Percentiles rank a stretch among this genome's conserved stretches.
Conservation (phyloP, 2,329 filamentous ascomycete genomes). For the Periconia sp. region DNA sequence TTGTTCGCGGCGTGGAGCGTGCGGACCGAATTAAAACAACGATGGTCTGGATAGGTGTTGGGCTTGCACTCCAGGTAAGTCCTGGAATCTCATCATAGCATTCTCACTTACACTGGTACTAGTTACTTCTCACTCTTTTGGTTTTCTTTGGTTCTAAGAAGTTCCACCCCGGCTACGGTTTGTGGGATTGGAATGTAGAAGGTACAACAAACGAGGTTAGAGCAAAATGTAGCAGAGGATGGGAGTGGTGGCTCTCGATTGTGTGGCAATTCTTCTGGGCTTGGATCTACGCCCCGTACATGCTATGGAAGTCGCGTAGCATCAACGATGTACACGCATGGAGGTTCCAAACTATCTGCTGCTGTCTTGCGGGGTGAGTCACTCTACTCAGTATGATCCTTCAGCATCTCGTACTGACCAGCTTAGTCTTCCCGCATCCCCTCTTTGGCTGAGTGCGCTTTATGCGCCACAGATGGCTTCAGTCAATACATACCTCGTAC, state of each 20-base stretch:
- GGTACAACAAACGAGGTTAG: slow-evolving; percentile 31
- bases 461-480: slow-evolving; percentile 36
- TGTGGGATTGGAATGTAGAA: slow-evolving; percentile 35
- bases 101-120: neutral
- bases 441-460: slow-evolving; percentile 41
- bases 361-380: slow-evolving; percentile 39
- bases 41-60: slow-evolving; percentile 33
- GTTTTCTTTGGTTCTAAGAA: slow-evolving; percentile 40
- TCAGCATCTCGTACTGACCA: slow-evolving; percentile 8
- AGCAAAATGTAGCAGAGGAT: slow-evolving; percentile 36
- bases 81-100: no score
- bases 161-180: slow-evolving; percentile 39
- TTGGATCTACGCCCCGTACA: slow-evolving; percentile 43
- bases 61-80: slow-evolving; percentile 34
- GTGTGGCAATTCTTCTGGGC: slow-evolving; percentile 46
- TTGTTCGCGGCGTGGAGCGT: slow-evolving; percentile 27
- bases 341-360: slow-evolving; percentile 41
- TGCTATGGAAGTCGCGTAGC: slow-evolving; percentile 41
- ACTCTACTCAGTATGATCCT: neutral
- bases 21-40: slow-evolving; percentile 35
- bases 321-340: slow-evolving; percentile 42
- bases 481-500: slow-evolving; percentile 31
- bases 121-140: slow-evolving; percentile 35
- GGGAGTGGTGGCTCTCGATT: slow-evolving; percentile 46
- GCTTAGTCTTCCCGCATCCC: slow-evolving; percentile 37